Evolutionary conservation across 2,329 filamentous ascomycete species (phyloP).

Genomic region (Pseudogymnoascus sp.): DNA sequence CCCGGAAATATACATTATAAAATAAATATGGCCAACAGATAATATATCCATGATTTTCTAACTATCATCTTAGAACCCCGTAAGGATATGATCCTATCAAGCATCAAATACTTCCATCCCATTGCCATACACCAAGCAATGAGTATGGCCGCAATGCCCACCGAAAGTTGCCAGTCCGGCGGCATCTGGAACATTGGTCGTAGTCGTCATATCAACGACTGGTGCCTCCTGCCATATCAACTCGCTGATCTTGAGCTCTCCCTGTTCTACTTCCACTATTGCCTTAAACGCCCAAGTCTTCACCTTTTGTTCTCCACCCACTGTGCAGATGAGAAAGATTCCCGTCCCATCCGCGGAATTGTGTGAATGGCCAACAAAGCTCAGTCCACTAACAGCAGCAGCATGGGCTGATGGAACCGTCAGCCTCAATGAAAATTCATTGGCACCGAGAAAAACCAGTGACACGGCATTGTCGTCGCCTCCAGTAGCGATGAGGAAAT

Average conservation of each 20-base stretch:
- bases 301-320: slow-evolving; percentile 39
- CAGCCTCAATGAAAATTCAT: slow-evolving; percentile 18
- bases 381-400: slow-evolving; percentile 56
- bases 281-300: slow-evolving; percentile 35
- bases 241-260: not conserved
- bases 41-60: not conserved
- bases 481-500: slow-evolving; percentile 51
- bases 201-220: not conserved
- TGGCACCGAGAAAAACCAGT: slow-evolving; percentile 37
- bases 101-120: slow-evolving; percentile 1
- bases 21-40: not conserved
- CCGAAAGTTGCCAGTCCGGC: not conserved
- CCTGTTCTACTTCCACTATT: not conserved
- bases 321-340: slow-evolving; percentile 25
- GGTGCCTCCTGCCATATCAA: not conserved
- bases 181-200: slow-evolving; percentile 1
- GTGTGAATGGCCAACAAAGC: not conserved
- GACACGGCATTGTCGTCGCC: slow-evolving; percentile 83
- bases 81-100: not conserved
- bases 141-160: not conserved
- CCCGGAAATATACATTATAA: not conserved
- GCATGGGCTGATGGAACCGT: slow-evolving; percentile 55
- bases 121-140: slow-evolving; percentile 7
- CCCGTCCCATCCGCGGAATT: not conserved
- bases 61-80: not conserved